Conservation (phyloP, 192 early-diverging fungal species). For the Chytriomyces sp. region DNA sequence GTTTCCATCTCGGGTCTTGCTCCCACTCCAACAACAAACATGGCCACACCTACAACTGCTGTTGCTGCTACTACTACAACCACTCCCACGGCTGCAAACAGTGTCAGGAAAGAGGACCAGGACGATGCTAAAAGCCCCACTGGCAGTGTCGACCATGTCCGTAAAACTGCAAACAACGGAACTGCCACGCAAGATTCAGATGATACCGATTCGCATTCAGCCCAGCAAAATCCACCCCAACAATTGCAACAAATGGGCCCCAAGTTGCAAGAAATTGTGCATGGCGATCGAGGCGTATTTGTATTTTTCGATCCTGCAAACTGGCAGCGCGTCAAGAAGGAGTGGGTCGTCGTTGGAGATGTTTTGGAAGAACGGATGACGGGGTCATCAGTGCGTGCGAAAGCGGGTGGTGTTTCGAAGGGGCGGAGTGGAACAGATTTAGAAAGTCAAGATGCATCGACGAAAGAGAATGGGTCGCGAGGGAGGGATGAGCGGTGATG, state of each 20-base stretch:
- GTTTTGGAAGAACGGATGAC: slow-evolving; percentile 79
- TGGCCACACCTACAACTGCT: background rate
- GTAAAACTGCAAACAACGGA: too few species aligned
- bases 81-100: background rate
- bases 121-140: too few species aligned
- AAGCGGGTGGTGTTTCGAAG: background rate
- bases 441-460: background rate
- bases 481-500: background rate
- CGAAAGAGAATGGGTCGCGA: background rate
- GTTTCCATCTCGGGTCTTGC: too few species aligned
- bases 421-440: background rate
- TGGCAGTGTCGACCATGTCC: too few species aligned
- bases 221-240: too few species aligned
- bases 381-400: background rate
- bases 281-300: slow-evolving; percentile 79
- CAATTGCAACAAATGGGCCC: too few species aligned
- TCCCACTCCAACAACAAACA: background rate
- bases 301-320: slow-evolving; percentile 90
- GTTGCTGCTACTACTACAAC: background rate
- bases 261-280: slow-evolving; percentile 35
- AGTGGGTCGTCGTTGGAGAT: slow-evolving; percentile 86
- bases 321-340: slow-evolving; percentile 91
- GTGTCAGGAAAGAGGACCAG: slow-evolving; percentile 19
- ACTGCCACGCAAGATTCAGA: too few species aligned
- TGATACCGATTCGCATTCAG: too few species aligned